phyloP scores from a whole-genome alignment of 257 asterid species.

The Penstemon barbatus region DNA sequence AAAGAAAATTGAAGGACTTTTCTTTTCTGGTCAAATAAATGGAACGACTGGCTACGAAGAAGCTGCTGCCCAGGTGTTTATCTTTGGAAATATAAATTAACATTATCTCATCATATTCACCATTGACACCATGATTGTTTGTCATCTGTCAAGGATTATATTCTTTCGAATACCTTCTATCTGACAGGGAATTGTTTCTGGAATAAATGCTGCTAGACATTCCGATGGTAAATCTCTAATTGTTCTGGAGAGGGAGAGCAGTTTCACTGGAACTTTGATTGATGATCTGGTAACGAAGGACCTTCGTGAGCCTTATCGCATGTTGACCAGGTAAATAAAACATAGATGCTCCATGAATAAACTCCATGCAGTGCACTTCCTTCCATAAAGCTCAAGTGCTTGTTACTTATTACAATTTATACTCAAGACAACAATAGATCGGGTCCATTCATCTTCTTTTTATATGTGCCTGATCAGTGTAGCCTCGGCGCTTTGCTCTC shows the following conservation, averaged over 20 bases:
- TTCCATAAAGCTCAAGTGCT: not conserved
- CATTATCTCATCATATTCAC: not conserved
- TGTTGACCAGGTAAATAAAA: constrained; percentile 73
- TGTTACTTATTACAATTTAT: not conserved
- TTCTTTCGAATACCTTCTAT: constrained; percentile 25
- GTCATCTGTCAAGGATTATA: constrained; percentile 17
- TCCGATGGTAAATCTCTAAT: constrained; percentile 76
- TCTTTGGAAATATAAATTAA: not conserved
- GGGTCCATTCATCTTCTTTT: not conserved
- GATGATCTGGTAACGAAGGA: constrained; percentile 98
- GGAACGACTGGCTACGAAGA: constrained; percentile 99
- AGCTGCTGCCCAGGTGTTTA: constrained; percentile 97
- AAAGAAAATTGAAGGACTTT: constrained; percentile 87
- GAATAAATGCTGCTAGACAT: constrained; percentile 95
- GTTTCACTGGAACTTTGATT: constrained; percentile 91
- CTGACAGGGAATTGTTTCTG: constrained; percentile 84
- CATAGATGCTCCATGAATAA: constrained; percentile 10
- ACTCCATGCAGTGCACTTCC: not conserved
- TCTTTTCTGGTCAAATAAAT: constrained; percentile 97
- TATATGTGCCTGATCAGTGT: not conserved
- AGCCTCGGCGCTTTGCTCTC: not conserved
- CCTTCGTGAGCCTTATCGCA: constrained; percentile 98
- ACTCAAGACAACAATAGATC: not conserved
- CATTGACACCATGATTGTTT: not conserved
- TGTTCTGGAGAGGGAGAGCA: constrained; percentile 97